Evolutionary conservation across 495 filamentous ascomycete genomes (phyloP).

Genomic region (Antarctomyces pellizariae): DNA sequence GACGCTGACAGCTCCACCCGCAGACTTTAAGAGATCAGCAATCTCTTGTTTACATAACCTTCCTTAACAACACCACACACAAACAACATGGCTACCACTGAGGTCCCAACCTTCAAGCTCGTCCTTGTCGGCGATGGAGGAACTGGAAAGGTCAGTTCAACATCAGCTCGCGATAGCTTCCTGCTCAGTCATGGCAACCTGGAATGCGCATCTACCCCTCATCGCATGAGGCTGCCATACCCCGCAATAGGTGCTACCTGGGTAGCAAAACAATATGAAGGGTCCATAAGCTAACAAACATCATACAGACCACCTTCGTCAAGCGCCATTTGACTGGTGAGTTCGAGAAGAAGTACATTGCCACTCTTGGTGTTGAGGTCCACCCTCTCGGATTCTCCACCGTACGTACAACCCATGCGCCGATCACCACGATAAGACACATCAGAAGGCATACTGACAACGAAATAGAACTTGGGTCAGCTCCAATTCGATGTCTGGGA

Average conservation of each 20-base stretch:
- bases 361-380: slow-evolving; percentile 97
- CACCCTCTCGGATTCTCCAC: slow-evolving; percentile 87
- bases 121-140: slow-evolving; percentile 99
- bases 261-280: too few relatives aligned
- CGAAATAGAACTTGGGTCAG: slow-evolving; percentile 59
- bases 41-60: slow-evolving; percentile 18
- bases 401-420: slow-evolving; percentile 30
- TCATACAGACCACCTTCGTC: slow-evolving; percentile 86
- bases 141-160: slow-evolving; percentile 76
- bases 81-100: slow-evolving; percentile 32
- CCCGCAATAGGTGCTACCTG: too few relatives aligned
- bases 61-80: slow-evolving; percentile 13
- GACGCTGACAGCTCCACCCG: slow-evolving; percentile 10
- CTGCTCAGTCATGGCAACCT: slow-evolving; percentile 1
- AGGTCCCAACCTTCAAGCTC: slow-evolving; percentile 81
- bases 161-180: neutral
- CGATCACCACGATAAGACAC: slow-evolving; percentile 1
- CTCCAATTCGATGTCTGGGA: slow-evolving; percentile 99
- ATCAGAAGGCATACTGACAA: slow-evolving; percentile 17
- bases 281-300: slow-evolving; percentile 10
- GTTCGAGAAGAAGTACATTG: slow-evolving; percentile 99
- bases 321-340: slow-evolving; percentile 99
- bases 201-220: too few relatives aligned
- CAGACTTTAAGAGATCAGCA: slow-evolving; percentile 6
- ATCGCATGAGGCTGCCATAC: slow-evolving; percentile 1